Evolutionary conservation across 805 yeast species (phyloP), one percentile per base, ranked within the genome.

Genomic region (Lipomyces orientalis): DNA sequence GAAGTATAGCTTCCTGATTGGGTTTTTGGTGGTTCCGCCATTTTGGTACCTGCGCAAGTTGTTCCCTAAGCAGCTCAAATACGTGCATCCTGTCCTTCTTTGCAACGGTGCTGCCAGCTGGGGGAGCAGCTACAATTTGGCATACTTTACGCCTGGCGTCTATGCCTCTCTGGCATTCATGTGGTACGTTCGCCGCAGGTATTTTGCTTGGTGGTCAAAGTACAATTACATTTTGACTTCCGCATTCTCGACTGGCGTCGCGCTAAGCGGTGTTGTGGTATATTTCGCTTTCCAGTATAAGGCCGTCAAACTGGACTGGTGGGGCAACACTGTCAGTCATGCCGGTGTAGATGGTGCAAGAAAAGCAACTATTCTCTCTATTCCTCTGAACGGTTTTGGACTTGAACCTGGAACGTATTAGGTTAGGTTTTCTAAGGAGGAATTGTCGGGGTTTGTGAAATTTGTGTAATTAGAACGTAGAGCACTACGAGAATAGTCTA

Each of bases 161-260:
- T 62, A 54, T 37, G 43, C 33, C 7, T 55, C 67, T 22, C 35
- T 54, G 33, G 54, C 55, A 9, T 88, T 88, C 79, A 87, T 86
- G 79, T 86, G 81, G 77, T 80, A 81, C 72, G 78, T 89, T 65
- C 86, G 85, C 68, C 81, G 84, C 61, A 79, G 80, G 67, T 87
- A 85, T 78, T 80, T 85, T 59, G 78, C 82, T 58, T 89, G 92
- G 93, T 89, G 92, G 92, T 87, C 88, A 55, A 88, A 88, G 76
- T 89, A 88, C 76, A 87, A 88, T 75, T 88, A 87, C 75, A 84
- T 88, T 3, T 78, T 89, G 62, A 84, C 90, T 25, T 86, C 90
- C 35, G 92, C 87, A 1, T 76, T 89, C 25, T 88, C 88, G 56
- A 84, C 88, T 7, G 91, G 91, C 0, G 83, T 88, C 19, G 90